phyloP scores from a whole-genome alignment of 2,329 filamentous ascomycete species.

The Sclerotinia spermophila region DNA sequence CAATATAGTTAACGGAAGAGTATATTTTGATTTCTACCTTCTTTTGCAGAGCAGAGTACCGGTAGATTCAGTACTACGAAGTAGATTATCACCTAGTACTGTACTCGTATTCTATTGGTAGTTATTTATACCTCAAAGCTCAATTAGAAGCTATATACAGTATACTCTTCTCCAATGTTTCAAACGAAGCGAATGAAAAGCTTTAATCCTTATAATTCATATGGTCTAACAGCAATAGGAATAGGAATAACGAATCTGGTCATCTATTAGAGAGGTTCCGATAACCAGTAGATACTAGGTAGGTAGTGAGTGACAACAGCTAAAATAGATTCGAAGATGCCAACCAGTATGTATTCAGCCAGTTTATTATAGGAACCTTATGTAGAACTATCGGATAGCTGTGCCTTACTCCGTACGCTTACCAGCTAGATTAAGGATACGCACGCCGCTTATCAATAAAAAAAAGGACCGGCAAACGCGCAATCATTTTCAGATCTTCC shows the following conservation, averaged over 20 bases:
- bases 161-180: neutral
- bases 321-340: neutral
- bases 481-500: constrained; percentile 7
- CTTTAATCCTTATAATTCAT: neutral
- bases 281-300: too few species aligned
- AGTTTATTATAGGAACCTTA: too few species aligned
- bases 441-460: neutral
- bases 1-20: too few species aligned
- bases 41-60: too few species aligned
- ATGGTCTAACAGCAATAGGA: neutral
- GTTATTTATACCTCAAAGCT: neutral
- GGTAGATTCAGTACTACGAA: too few species aligned
- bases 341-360: neutral
- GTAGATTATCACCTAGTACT: neutral
- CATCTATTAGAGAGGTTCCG: neutral
- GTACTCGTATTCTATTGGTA: neutral
- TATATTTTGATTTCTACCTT: too few species aligned
- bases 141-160: neutral
- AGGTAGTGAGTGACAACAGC: too few species aligned
- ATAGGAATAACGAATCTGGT: neutral
- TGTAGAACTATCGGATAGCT: too few species aligned
- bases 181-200: neutral
- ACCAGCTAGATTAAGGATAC: neutral
- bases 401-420: neutral
- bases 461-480: constrained; percentile 10